These are phyloP conservation scores for Persicaria maculosa DNA, from an alignment of 148 eudicot species.

Conservation along the genomic window DNA sequence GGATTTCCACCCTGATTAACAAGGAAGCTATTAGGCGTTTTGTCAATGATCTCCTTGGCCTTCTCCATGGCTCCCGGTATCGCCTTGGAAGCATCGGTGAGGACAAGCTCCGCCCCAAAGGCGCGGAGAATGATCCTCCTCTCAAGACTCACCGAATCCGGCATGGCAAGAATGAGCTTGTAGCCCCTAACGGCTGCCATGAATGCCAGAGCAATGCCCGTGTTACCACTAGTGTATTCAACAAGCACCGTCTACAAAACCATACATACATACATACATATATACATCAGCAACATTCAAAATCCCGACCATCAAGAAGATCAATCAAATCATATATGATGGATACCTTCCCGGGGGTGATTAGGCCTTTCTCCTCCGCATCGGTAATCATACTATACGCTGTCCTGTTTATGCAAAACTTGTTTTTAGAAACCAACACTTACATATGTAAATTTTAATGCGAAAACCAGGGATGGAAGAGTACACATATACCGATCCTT, in stretches of 20 bases:
- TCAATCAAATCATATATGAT: not conserved
- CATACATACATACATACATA: not conserved
- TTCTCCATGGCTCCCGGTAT: constrained; percentile 35
- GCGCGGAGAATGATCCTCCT: constrained; percentile 62
- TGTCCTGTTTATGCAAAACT: constrained; percentile 34
- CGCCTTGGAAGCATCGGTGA: constrained; percentile 45
- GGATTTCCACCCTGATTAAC: constrained; percentile 66
- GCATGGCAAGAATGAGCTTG: constrained; percentile 64
- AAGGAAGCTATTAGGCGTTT: constrained; percentile 50
- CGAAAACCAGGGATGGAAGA: not conserved
- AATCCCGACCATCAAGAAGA: not conserved
- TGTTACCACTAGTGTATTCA: constrained; percentile 76
- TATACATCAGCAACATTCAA: not conserved
- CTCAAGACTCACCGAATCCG: constrained; percentile 47
- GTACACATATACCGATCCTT: constrained; percentile 48
- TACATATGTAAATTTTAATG: not conserved
- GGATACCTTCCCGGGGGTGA: constrained; percentile 70
- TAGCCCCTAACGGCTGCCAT: constrained; percentile 80
- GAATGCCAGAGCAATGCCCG: constrained; percentile 86
- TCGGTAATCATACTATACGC: constrained; percentile 65
- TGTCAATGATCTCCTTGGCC: constrained; percentile 46
- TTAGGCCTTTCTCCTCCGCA: constrained; percentile 70
- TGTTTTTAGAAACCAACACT: not conserved
- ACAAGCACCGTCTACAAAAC: constrained; percentile 54
- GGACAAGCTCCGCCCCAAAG: constrained; percentile 65